Evolutionary conservation across 1,284 basidiomycete genomes (phyloP), one percentile per base, ranked within the genome.

Genomic region (Moesziomyces sp.): DNA sequence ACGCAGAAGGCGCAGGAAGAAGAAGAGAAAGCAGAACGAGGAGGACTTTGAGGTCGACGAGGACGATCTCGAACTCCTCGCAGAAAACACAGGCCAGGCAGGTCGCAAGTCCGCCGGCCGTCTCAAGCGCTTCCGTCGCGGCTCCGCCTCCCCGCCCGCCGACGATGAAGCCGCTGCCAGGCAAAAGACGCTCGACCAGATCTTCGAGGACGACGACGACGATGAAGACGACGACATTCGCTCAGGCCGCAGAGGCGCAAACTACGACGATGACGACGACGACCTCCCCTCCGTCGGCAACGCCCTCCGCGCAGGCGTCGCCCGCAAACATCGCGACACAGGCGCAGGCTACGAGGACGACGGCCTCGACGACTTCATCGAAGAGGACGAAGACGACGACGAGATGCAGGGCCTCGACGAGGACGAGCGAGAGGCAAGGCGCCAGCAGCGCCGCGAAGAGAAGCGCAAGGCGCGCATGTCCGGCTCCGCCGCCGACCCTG

Each of bases 51-150:
- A 87, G n/a, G 86, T 97, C 46, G 94, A 97, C 75, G 96, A 98
- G 57, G 97, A 99, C 80, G 97, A 99, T 82, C 86, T 99, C 56
- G 95, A 96, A 55, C 88, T 99, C 10, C 85, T 99, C 23, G 93
- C 93, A 81, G 97, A 99, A 87, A 99, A 98, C 79, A 94, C 93
- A 4, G 94, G 96, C 10, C 88, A 89, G 21, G 60, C 74, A 46
- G 68, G 83, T 8, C 61, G 73, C 30, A 67, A 81, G 52, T 53
- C 78, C 60, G 73, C 74, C 59, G 65, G 65, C 35, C 60, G 68
- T 45, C 62, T 72, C 46, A 79, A 78, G 58, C 14, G 87, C 43
- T 62, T 79, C 76, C 54, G 76, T 58, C 52, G 76, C 86, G 21
- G 86, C 88, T 46, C 89, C 88, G 21, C 88, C 88, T 38, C 90